phyloP scores from a whole-genome alignment of 2,329 filamentous ascomycete genomes.

The Arthrobotrys entomopaga region DNA sequence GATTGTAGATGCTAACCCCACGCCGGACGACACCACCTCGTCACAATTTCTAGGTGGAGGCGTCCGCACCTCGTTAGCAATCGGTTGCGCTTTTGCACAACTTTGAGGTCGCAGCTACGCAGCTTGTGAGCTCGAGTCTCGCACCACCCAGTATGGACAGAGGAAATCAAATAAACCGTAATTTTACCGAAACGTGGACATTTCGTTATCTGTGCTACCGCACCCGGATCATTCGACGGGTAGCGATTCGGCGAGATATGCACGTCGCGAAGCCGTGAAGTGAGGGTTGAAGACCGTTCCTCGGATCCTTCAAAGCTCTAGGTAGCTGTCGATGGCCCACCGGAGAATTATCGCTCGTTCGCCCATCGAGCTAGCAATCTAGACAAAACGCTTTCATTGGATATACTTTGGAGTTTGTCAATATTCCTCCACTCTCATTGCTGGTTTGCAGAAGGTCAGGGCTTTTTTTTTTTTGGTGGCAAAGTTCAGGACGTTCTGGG shows the following conservation, averaged over 20 bases:
- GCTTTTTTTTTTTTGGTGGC: constrained; percentile 36
- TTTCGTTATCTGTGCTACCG: constrained; percentile 43
- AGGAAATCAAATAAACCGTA: constrained; percentile 14
- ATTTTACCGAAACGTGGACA: constrained; percentile 26
- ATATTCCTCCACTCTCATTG: constrained; percentile 26
- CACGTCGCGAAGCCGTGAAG: background rate
- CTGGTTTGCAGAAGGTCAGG: background rate
- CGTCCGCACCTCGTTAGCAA: no score
- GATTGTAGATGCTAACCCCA: constrained; percentile 35
- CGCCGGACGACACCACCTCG: constrained; percentile 1
- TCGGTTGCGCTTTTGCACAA: no score
- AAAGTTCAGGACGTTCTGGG: constrained; percentile 16
- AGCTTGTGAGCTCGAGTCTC: constrained; percentile 15
- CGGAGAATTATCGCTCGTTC: constrained; percentile 13
- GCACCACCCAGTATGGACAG: background rate
- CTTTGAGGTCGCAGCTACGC: background rate
- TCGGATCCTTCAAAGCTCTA: constrained; percentile 8
- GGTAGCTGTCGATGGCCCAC: constrained; percentile 5
- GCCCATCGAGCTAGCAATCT: constrained; percentile 1
- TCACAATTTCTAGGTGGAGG: constrained; percentile 6
- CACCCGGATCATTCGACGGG: constrained; percentile 45
- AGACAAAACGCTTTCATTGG: constrained; percentile 19
- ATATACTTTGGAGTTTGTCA: constrained; percentile 3
- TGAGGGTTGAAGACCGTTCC: background rate
- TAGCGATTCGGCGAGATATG: constrained; percentile 25